Evolutionary conservation across 1,139 yeast species (phyloP).

Genomic region (Meyerozyma elateridarum): DNA sequence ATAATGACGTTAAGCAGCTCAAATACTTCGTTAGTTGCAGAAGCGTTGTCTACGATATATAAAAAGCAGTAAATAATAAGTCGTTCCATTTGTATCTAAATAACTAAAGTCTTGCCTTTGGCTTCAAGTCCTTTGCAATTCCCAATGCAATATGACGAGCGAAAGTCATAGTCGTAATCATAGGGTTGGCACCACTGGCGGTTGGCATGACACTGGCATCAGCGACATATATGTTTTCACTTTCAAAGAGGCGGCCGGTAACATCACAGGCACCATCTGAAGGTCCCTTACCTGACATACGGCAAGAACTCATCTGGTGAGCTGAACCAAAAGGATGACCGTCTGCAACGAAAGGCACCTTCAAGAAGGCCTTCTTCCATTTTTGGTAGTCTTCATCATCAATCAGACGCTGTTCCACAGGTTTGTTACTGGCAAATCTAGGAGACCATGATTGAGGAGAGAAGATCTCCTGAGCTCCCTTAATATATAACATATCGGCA

Average conservation of each 20-base stretch:
- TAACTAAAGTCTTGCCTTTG: constrained; percentile 24
- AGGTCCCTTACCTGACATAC: constrained; percentile 51
- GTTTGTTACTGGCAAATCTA: constrained; percentile 34
- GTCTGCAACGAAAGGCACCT: constrained; percentile 23
- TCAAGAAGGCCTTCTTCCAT: constrained; percentile 36
- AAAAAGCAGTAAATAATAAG: too few species aligned
- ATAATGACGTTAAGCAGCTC: constrained; percentile 30
- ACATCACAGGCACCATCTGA: constrained; percentile 45
- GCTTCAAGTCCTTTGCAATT: constrained; percentile 31
- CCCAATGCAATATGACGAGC: constrained; percentile 35
- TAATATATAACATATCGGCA: constrained; percentile 46
- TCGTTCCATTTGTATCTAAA: background rate
- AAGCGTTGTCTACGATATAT: constrained; percentile 36
- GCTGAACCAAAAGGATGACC: constrained; percentile 47
- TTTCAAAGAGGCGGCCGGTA: constrained; percentile 49
- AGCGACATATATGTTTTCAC: constrained; percentile 49
- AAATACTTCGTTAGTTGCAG: constrained; percentile 40
- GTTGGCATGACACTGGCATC: constrained; percentile 57
- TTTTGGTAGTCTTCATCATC: constrained; percentile 42
- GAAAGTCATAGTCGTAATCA: constrained; percentile 40
- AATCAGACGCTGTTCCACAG: constrained; percentile 37
- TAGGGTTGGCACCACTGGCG: constrained; percentile 60
- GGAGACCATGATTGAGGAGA: constrained; percentile 37
- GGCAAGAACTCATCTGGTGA: constrained; percentile 58
- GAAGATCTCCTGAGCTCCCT: constrained; percentile 47